A percentile compares a stretch with the other conserved stretches of the same genome.
These are phyloP conservation scores for Cnidoscolus chayamansa DNA, from an alignment of 441 rosid genomes.

Conservation along the genomic window DNA sequence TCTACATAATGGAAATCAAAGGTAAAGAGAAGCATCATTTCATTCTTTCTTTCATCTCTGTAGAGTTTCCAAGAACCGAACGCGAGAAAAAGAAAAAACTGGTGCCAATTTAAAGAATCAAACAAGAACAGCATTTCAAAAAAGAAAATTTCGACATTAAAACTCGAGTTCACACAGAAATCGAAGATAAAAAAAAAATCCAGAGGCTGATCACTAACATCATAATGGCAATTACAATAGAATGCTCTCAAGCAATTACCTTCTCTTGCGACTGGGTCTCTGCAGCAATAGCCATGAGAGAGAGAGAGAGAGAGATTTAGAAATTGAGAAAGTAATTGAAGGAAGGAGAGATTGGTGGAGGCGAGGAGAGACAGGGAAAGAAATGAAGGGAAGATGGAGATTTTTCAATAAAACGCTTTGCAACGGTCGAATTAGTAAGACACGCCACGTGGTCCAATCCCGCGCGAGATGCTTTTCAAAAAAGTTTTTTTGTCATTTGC, in stretches of 20 bases:
- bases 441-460: constrained; percentile 42
- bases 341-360: background rate
- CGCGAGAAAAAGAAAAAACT: background rate
- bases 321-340: background rate
- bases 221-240: too few species aligned
- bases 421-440: constrained; percentile 49
- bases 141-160: background rate
- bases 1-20: background rate
- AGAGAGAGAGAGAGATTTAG: constrained; percentile 3
- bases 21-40: background rate
- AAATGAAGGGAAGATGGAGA: constrained; percentile 1
- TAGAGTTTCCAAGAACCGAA: background rate
- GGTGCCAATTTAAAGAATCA: background rate
- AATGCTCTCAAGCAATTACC: constrained; percentile 25
- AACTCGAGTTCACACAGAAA: too few species aligned
- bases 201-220: background rate
- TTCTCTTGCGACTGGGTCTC: constrained; percentile 47
- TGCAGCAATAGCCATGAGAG: constrained; percentile 51
- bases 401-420: constrained; percentile 14
- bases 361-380: constrained; percentile 9
- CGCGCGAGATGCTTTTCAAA: constrained; percentile 24
- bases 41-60: background rate
- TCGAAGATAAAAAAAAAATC: background rate
- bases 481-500: background rate
- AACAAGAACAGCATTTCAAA: background rate